Evolutionary conservation across 768 basidiomycete species (phyloP), one percentile per base, ranked within the genome.

Genomic region (Serendipita indica): DNA sequence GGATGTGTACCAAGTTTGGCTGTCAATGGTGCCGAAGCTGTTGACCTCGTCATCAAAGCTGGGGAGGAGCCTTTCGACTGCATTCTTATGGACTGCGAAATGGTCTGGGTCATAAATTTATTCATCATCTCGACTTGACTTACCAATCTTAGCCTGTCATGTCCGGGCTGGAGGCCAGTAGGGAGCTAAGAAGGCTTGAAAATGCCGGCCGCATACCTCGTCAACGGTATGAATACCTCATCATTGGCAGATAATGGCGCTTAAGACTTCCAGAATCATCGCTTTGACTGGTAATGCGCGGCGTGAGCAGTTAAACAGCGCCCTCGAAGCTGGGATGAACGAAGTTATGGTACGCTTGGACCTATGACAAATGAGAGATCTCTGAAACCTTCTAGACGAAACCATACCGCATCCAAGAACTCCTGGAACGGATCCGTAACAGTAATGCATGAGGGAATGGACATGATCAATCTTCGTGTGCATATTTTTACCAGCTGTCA

Each of bases 271-370:
- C 32, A 35, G 57, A 2, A 64, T 68, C 28, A 62, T 65, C 32
- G 67, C 65, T 6, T 39, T 68, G 35, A 68, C 67, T 2, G 67
- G 67, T 3, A 68, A 66, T 52, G 67, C 66, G 5, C 62, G 63
- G n/a, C 33, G 58, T 27, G 62, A 57, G 4, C 67, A 68, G 58
- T 57, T 68, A 27, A 39, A 63, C 16, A 62, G 60, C 28, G 63
- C 67, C 12, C 49, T 62, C 6, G 58, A 61, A 16, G 63, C 67
- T 20, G 67, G 67, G 12, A 67, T 68, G 67, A 62, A 67, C 60
- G 64, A 65, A 2, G 65, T 67, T 22, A 37, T 67, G 37, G 62
- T 66, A 49, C 22, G 65, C 49, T 12, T 5, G 22, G 20, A 22
- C 22, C 3, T 5, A 10, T 32, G 12, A 13, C 7, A 33, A 10